phyloP scores from a whole-genome alignment of 306 rosid species.

The Astragalus membranaceus region DNA sequence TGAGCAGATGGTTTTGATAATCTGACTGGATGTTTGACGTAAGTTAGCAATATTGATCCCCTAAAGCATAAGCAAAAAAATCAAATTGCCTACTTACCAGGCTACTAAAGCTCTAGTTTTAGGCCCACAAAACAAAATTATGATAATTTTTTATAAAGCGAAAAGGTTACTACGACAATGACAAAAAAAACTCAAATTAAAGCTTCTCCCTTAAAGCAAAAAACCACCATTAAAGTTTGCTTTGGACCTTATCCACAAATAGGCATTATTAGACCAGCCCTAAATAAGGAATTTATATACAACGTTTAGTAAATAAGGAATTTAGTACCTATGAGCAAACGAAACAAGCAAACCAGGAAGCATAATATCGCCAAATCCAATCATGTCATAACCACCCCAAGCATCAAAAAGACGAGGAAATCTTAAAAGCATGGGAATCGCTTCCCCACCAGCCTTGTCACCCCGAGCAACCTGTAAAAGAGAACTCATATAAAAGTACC shows the following conservation, averaged over 20 bases:
- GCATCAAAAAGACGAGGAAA: conserved; percentile 77
- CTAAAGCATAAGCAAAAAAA: background rate
- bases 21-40: background rate
- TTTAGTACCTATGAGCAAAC: conserved; percentile 62
- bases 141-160: no score
- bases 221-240: no score
- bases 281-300: background rate
- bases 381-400: conserved; percentile 95
- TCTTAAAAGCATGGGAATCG: conserved; percentile 90
- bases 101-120: no score
- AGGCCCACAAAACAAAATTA: no score
- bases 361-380: conserved; percentile 94
- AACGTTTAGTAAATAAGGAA: conserved; percentile 13
- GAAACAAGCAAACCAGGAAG: conserved; percentile 92
- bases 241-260: no score
- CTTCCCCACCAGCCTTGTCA: conserved; percentile 83
- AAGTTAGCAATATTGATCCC: background rate
- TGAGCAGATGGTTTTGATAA: background rate
- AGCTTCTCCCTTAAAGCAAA: no score
- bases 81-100: background rate
- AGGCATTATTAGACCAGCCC: no score
- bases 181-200: no score
- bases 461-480: conserved; percentile 82
- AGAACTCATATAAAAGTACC: conserved; percentile 1
- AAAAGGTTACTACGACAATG: no score